Conservation (phyloP, 768 basidiomycete genomes). For the Trametes elegans region DNA sequence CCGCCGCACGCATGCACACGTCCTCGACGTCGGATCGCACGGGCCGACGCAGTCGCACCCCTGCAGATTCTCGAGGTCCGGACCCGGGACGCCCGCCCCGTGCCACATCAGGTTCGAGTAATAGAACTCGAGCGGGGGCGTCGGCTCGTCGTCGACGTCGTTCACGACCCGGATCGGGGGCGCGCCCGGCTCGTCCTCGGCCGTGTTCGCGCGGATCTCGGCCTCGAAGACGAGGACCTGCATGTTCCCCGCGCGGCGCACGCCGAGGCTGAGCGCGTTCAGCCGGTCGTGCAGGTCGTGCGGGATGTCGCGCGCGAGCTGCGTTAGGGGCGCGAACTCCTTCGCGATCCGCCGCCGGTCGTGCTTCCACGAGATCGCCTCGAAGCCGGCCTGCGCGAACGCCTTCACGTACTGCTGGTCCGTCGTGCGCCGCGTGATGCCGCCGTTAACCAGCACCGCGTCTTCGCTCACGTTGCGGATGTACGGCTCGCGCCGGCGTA, state of each 20-base stretch:
- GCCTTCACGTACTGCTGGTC: neutral
- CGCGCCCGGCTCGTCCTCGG: slow-evolving; percentile 63
- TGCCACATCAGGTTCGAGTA: slow-evolving; percentile 85
- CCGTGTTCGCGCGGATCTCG: slow-evolving; percentile 63
- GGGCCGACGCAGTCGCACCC: slow-evolving; percentile 75
- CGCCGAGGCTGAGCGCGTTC: slow-evolving; percentile 46
- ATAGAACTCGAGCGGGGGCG: slow-evolving; percentile 83
- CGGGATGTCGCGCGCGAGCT: slow-evolving; percentile 49
- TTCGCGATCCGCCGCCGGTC: slow-evolving; percentile 15
- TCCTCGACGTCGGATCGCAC: slow-evolving; percentile 73
- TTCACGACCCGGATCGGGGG: slow-evolving; percentile 71
- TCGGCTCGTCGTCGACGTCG: slow-evolving; percentile 60
- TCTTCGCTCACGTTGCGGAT: slow-evolving; percentile 10
- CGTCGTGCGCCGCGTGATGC: neutral
- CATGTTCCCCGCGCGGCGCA: slow-evolving; percentile 37
- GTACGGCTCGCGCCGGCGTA: neutral
- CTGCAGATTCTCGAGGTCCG: slow-evolving; percentile 52
- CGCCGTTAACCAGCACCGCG: neutral
- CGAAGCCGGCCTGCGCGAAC: slow-evolving; percentile 17
- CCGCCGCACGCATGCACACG: slow-evolving; percentile 64
- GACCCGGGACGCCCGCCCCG: slow-evolving; percentile 62
- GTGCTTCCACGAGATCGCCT: slow-evolving; percentile 21
- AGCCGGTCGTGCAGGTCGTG: slow-evolving; percentile 64
- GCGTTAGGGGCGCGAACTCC: slow-evolving; percentile 20
- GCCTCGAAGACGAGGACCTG: slow-evolving; percentile 60